phyloP scores from a whole-genome alignment of 2,329 filamentous ascomycete genomes.

The Exutisphaerella laricina region DNA sequence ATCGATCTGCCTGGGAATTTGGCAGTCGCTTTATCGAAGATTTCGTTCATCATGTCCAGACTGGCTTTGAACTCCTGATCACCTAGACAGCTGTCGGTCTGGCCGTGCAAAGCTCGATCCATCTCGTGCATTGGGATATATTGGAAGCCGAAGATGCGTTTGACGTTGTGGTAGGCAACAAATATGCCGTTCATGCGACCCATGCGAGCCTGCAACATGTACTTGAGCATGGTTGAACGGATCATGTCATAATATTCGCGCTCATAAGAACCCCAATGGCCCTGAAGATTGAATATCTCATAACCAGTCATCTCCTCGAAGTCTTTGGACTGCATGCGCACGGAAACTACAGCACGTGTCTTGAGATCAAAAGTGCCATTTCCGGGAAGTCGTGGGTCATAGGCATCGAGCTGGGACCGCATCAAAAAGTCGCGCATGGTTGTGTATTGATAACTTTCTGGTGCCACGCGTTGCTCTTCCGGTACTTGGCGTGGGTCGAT shows the following conservation, averaged over 20 bases:
- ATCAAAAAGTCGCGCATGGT: conserved; percentile 83
- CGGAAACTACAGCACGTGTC: conserved; percentile 82
- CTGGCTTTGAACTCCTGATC: conserved; percentile 82
- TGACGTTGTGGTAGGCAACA: conserved; percentile 89
- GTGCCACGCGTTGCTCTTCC: conserved; percentile 64
- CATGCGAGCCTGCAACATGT: conserved; percentile 93
- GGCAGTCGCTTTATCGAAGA: conserved; percentile 67
- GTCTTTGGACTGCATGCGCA: conserved; percentile 76
- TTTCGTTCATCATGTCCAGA: conserved; percentile 69
- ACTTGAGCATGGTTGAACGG: conserved; percentile 87
- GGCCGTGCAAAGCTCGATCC: conserved; percentile 84
- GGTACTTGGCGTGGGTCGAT: conserved; percentile 62
- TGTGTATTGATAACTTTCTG: conserved; percentile 83
- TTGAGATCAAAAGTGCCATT: conserved; percentile 95
- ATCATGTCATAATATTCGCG: conserved; percentile 98
- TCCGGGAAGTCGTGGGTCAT: conserved; percentile 79
- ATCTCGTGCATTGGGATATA: conserved; percentile 84
- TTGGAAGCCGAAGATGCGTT: conserved; percentile 96
- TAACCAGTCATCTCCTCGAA: conserved; percentile 76
- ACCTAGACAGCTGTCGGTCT: conserved; percentile 60
- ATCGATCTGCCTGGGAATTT: conserved; percentile 61
- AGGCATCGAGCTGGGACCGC: conserved; percentile 88
- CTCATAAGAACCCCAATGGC: conserved; percentile 86
- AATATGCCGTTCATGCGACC: conserved; percentile 99
- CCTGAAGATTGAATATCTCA: conserved; percentile 70